Base-by-base conservation (phyloP, 257 asterid species). In the Henckelia pumila region DNA sequence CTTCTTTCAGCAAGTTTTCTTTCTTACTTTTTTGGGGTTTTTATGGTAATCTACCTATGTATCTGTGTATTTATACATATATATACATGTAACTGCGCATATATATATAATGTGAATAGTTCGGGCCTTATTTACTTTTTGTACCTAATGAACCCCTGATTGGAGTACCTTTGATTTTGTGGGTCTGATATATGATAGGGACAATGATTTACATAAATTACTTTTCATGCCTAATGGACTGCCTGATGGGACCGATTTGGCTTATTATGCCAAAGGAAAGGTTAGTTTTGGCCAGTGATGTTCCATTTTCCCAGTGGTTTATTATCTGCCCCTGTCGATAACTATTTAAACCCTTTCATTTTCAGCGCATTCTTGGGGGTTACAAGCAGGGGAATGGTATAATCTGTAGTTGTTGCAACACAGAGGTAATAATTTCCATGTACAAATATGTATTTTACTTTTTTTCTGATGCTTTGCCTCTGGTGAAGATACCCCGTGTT, bases 161-260 rank as follows among this genome's bases (percentile, higher is more conserved):
- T 47, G 52, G 52, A 40, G 52, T 40, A 59, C 44, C 32, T 64
- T 58, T 49, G 50, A 35, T 32, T 56, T 73, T 47, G 33, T 56
- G 49, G 56, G 64, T 69, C 58, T 63, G 23, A 33, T 69, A 47
- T 70, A 44, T 61, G 59, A 26, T 77, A 91, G 99, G 96, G 99
- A 94, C 72, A 94, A 94, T 72, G 98, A 94, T 77, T 77, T 94
- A 68, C 99, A 94, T 76, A 89, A 86, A 70, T 72, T 85, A 68
- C 91, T 94, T 55, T 94, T 94, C 77, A 81, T 91, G 99, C 98
- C 99, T 26, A 85, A 87, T 80, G 99, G 99, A 77, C 88, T 94
- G 77, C 99, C 96, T 66, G 96, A 94, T 82, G 99, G 98, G 67
- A 94, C 98, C 59, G 93, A 84, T 59, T 81, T 94, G 86, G 92